Conservation (phyloP, 2,329 filamentous ascomycete species). For the Pyrenochaeta sp. region DNA sequence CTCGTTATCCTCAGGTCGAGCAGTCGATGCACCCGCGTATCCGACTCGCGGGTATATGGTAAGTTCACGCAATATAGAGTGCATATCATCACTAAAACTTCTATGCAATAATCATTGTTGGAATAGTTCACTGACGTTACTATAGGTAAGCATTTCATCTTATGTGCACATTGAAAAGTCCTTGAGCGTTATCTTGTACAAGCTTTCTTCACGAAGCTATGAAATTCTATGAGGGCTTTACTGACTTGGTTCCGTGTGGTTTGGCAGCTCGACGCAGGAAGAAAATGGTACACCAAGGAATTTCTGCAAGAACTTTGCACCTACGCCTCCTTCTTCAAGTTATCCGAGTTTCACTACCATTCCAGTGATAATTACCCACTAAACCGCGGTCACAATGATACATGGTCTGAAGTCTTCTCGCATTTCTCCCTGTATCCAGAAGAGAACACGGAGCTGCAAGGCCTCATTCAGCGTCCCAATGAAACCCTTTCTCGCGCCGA, state of each 20-base stretch:
- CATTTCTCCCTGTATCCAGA: slow-evolving; percentile 55
- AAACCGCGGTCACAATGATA: slow-evolving; percentile 57
- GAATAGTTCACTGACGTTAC: neutral
- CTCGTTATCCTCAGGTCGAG: slow-evolving; percentile 37
- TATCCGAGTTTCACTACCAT: slow-evolving; percentile 61
- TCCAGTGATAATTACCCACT: slow-evolving; percentile 60
- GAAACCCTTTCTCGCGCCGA: slow-evolving; percentile 46
- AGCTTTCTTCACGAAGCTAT: neutral
- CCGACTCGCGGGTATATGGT: slow-evolving; percentile 55
- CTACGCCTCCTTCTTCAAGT: slow-evolving; percentile 58
- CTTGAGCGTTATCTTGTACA: neutral
- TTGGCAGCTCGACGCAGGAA: slow-evolving; percentile 50
- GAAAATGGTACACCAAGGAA: slow-evolving; percentile 54
- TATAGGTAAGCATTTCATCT: neutral
- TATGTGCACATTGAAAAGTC: neutral
- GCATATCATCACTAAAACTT: neutral
- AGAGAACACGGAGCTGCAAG: slow-evolving; percentile 40
- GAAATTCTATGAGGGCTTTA: neutral
- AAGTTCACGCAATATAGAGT: neutral
- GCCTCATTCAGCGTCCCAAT: slow-evolving; percentile 46
- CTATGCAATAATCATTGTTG: neutral
- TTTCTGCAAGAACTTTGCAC: slow-evolving; percentile 57
- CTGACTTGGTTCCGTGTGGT: neutral
- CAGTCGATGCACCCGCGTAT: slow-evolving; percentile 55
- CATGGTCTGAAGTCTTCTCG: slow-evolving; percentile 57